phyloP scores from a whole-genome alignment of 345 rosid species.

The Salix koriyanagi region DNA sequence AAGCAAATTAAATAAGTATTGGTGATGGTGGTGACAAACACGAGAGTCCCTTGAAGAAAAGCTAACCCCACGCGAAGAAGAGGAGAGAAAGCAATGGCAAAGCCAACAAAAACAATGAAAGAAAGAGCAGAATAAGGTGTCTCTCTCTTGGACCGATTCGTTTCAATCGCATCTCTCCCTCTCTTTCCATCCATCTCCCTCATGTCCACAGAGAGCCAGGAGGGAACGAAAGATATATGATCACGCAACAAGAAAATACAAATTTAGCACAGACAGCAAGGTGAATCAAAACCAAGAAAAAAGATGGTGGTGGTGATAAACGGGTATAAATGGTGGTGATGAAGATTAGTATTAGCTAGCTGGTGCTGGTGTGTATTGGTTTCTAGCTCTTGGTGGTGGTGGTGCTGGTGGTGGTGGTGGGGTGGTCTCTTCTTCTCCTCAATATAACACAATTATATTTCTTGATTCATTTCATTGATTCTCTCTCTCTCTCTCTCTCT shows the following conservation, averaged over 20 bases:
- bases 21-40: constrained; percentile 9
- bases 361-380: background rate
- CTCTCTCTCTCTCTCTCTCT: background rate
- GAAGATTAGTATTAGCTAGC: background rate
- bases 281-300: background rate
- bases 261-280: background rate
- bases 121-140: constrained; percentile 24
- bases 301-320: background rate
- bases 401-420: constrained; percentile 10
- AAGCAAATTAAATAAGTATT: background rate
- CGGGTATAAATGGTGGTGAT: background rate
- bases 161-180: constrained; percentile 20
- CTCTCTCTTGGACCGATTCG: constrained; percentile 24
- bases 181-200: background rate
- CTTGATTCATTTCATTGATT: constrained; percentile 14
- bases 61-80: constrained; percentile 20
- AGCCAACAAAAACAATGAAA: background rate
- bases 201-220: background rate
- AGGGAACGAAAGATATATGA: background rate
- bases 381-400: constrained; percentile 2
- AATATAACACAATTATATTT: background rate
- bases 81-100: constrained; percentile 9
- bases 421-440: constrained; percentile 5
- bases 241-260: background rate
- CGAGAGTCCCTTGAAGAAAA: constrained; percentile 21